Percentiles rank a stretch among this genome's conserved stretches.
Conservation (phyloP, 345 rosid genomes). For the Eucalyptus tenuipes region DNA sequence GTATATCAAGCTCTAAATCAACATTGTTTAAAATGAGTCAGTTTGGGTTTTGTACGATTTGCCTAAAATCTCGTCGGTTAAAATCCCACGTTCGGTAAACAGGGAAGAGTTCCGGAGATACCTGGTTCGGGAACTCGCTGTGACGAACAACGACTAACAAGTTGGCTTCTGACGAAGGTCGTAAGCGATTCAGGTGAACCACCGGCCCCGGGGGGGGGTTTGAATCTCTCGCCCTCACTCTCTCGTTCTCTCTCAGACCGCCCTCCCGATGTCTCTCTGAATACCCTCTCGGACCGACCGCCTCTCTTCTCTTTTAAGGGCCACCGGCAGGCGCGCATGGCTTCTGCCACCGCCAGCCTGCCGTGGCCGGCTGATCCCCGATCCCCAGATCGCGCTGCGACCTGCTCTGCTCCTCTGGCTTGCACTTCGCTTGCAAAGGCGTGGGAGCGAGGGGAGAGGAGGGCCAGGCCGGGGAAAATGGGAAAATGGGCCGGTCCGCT, state of each 20-base stretch:
- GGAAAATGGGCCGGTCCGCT: not conserved
- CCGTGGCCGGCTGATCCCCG: not conserved
- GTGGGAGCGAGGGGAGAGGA: not conserved
- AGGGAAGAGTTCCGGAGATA: not conserved
- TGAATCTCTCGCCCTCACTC: not conserved
- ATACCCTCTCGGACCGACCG: not conserved
- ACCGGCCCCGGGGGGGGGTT: not conserved
- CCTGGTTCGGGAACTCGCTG: not conserved
- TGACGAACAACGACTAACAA: not conserved
- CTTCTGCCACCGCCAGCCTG: not conserved
- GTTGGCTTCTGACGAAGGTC: not conserved
- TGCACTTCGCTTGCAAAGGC: not conserved
- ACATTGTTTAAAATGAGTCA: not conserved
- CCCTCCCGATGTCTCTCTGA: not conserved
- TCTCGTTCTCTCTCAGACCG: not conserved
- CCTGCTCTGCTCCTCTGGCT: not conserved
- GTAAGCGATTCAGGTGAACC: not conserved
- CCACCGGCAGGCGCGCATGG: not conserved
- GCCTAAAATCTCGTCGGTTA: too few relatives aligned
- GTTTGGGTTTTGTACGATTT: not conserved
- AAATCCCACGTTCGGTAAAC: rapidly evolving
- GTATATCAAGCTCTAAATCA: not conserved
- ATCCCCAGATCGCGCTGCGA: not conserved
- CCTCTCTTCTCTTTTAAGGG: not conserved
- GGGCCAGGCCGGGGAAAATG: not conserved